A percentile compares a stretch with the other conserved stretches of the same genome.
Evolutionary conservation across 2,329 filamentous ascomycete genomes (phyloP).

Genomic region (Phyllosticta capitalensis): DNA sequence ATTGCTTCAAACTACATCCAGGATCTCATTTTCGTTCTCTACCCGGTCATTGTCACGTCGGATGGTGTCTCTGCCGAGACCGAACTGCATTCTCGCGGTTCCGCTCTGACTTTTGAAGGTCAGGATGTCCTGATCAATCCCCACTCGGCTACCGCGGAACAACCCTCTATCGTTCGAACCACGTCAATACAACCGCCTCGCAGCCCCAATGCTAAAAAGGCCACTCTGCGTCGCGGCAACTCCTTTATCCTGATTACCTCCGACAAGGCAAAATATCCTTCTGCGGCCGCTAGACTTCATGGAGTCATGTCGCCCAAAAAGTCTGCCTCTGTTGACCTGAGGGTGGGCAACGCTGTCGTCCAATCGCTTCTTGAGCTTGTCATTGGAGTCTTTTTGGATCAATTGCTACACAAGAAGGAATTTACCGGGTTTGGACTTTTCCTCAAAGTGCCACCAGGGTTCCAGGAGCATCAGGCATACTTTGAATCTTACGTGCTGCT

Average conservation of each 20-base stretch:
- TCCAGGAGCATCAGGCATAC: slow-evolving; percentile 88
- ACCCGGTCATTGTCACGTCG: slow-evolving; percentile 78
- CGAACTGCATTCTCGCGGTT: slow-evolving; percentile 77
- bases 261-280: slow-evolving; percentile 45
- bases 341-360: slow-evolving; percentile 58
- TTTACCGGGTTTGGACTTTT: slow-evolving; percentile 82
- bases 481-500: slow-evolving; percentile 86
- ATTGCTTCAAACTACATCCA: slow-evolving; percentile 72
- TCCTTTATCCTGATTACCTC: slow-evolving; percentile 85
- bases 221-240: slow-evolving; percentile 66
- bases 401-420: slow-evolving; percentile 77
- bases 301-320: slow-evolving; percentile 52
- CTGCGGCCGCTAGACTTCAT: slow-evolving; percentile 54
- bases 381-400: slow-evolving; percentile 72
- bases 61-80: slow-evolving; percentile 75
- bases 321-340: slow-evolving; percentile 35
- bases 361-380: slow-evolving; percentile 71
- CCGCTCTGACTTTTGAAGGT: slow-evolving; percentile 73
- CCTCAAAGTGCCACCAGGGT: slow-evolving; percentile 80
- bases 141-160: slow-evolving; percentile 50
- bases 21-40: slow-evolving; percentile 68
- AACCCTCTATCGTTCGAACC: slow-evolving; percentile 63
- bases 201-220: slow-evolving; percentile 31
- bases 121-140: slow-evolving; percentile 76
- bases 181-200: slow-evolving; percentile 43